Evolutionary conservation across 1,139 yeast genomes (phyloP).

Genomic region (Diutina siamensis): DNA sequence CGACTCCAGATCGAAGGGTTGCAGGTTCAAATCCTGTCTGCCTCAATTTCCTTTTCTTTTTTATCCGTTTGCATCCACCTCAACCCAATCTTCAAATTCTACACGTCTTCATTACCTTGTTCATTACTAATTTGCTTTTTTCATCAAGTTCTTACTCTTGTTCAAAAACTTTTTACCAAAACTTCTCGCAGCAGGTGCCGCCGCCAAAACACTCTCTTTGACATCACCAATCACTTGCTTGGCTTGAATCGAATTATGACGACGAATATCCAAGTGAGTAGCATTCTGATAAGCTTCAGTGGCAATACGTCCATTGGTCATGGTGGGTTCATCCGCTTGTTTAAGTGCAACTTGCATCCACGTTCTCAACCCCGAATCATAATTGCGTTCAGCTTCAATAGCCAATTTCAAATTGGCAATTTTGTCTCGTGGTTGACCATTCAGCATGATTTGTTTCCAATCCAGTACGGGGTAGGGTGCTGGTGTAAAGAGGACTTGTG

Average conservation of each 20-base stretch:
- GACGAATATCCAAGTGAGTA: constrained; percentile 30
- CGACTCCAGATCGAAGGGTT: constrained; percentile 49
- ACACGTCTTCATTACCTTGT: not conserved
- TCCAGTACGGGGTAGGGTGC: constrained; percentile 4
- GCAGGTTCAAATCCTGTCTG: constrained; percentile 15
- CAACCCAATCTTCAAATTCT: not conserved
- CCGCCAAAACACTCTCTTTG: constrained; percentile 32
- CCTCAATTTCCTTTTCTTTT: constrained; percentile 10
- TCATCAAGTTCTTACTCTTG: constrained; percentile 31
- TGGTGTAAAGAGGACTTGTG: not conserved
- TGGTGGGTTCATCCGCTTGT: constrained; percentile 9
- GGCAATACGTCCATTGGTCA: constrained; percentile 35
- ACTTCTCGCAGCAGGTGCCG: constrained; percentile 27
- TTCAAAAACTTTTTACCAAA: constrained; percentile 32
- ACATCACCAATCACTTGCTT: constrained; percentile 25
- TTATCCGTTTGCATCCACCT: not conserved
- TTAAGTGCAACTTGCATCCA: not conserved
- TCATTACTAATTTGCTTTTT: constrained; percentile 8
- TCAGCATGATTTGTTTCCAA: constrained; percentile 5
- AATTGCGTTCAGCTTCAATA: not conserved
- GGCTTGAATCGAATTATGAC: constrained; percentile 32
- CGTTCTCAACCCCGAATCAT: not conserved
- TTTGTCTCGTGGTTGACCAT: not conserved
- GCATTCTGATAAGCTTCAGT: constrained; percentile 38
- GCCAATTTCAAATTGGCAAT: not conserved